Evolutionary conservation across 2,329 filamentous ascomycete species (phyloP), one percentile per base, ranked within the genome.

Genomic region (Periconia sp.): DNA sequence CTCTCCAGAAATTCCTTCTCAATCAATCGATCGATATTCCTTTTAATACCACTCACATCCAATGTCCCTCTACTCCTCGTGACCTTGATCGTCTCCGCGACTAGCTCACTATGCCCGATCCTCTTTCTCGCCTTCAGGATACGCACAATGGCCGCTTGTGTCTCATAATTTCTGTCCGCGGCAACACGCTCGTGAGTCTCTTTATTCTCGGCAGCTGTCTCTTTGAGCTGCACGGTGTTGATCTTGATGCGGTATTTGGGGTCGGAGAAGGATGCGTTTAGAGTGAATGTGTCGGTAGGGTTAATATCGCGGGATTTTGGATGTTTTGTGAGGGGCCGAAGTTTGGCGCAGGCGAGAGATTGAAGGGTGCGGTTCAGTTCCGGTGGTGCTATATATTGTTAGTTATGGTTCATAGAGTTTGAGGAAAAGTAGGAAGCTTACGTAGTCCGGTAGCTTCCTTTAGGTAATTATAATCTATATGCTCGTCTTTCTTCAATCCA

Each of bases 171-270:
- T 36, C 94, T 79, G 65, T 99, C 94, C 38, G 88, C 87, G 0
- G 86, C 86, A 4, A 99, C 89, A 30, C 90, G 83, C 70, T 96
- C 87, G 70, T 97, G 91, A 1, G 92, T 97, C 59, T 88, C 89
- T 71, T 91, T 88, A 73, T 96, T 96, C 73, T 99, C 94, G 63
- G 92, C 88, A 60, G 88, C 88, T 1, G 94, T 97, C 73, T 99
- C 94, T 73, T 94, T 95, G 36, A 96, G 81, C 72, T 99, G 94
- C 57, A 99, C 94, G 72, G 96, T 92, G 73, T 97, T 99, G 77
- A 99, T 96, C 77, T 99, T 99, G 73, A 99, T 86, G 43, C 91
- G 85, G 71, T 89, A 88, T 70, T 94, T 95, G 15, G 85, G 80
- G 63, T 96, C 87, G 2, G 75, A 75, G 71, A 99, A 99, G 12